These are phyloP conservation scores for Royoungia palumana DNA, from an alignment of 768 basidiomycete species.

Conservation along the genomic window DNA sequence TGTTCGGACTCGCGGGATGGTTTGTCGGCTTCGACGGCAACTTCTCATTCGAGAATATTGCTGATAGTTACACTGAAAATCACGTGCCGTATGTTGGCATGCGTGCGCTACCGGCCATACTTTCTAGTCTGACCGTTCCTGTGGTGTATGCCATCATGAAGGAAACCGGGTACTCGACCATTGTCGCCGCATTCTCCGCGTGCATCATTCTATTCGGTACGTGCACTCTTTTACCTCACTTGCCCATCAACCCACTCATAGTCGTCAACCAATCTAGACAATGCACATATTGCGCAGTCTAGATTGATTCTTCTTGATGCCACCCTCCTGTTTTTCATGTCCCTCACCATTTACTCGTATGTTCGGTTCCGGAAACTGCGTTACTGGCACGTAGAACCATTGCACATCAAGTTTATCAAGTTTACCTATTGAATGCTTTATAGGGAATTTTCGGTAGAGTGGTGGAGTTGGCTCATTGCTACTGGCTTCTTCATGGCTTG, in stretches of 20 bases:
- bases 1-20: constrained; percentile 94
- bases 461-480: constrained; percentile 93
- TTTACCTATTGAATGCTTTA: background rate
- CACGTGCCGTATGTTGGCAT: constrained; percentile 94
- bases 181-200: constrained; percentile 89
- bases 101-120: constrained; percentile 86
- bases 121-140: constrained; percentile 87
- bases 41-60: constrained; percentile 93
- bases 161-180: constrained; percentile 91
- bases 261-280: constrained; percentile 53
- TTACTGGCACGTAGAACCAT: constrained; percentile 56
- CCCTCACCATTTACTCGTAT: constrained; percentile 89
- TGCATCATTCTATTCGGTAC: constrained; percentile 81
- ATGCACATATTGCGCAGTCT: constrained; percentile 94
- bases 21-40: constrained; percentile 94
- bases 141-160: constrained; percentile 97
- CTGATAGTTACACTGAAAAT: constrained; percentile 82
- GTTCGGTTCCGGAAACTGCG: constrained; percentile 93
- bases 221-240: constrained; percentile 26
- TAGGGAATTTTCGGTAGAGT: constrained; percentile 83
- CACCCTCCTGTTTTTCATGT: constrained; percentile 91
- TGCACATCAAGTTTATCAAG: background rate
- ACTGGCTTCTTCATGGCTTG: constrained; percentile 95
- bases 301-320: constrained; percentile 95
- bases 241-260: constrained; percentile 1